These are phyloP conservation scores for Hibiscus tridactylites DNA, from an alignment of 345 rosid species.

Conservation along the genomic window DNA sequence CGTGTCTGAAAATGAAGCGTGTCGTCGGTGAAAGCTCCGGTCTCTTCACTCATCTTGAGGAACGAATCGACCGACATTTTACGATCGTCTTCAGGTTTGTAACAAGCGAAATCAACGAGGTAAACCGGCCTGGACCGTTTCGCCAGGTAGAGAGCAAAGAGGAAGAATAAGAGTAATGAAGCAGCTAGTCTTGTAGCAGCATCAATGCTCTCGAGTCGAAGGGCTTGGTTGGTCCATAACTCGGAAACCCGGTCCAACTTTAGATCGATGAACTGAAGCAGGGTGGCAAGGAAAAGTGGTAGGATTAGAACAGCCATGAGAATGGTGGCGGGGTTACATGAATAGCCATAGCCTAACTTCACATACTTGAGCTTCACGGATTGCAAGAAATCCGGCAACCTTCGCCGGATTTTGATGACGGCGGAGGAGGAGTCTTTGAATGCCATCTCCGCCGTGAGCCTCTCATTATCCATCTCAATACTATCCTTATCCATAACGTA, in stretches of 20 bases:
- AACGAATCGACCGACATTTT: background rate
- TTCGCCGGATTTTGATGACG: background rate
- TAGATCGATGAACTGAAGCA: background rate
- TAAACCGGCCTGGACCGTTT: background rate
- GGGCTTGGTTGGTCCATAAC: background rate
- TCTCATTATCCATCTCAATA: background rate
- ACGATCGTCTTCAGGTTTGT: background rate
- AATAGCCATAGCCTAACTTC: background rate
- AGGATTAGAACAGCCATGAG: background rate
- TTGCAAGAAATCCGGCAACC: background rate
- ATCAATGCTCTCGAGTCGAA: background rate
- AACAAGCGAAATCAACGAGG: background rate
- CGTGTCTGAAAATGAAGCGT: background rate
- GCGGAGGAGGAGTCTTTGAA: background rate
- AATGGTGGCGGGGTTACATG: background rate
- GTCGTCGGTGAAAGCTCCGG: background rate
- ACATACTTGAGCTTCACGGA: background rate
- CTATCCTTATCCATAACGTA: no score
- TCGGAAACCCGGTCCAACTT: background rate
- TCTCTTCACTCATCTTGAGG: background rate
- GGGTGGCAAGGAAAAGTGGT: background rate
- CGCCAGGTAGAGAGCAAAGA: background rate
- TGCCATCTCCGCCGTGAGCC: background rate
- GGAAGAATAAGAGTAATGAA: background rate
- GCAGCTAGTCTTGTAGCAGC: background rate